Percentiles rank a stretch among this genome's conserved stretches.
Conservation (phyloP, 257 asterid species). For the Jacaranda copaia region DNA sequence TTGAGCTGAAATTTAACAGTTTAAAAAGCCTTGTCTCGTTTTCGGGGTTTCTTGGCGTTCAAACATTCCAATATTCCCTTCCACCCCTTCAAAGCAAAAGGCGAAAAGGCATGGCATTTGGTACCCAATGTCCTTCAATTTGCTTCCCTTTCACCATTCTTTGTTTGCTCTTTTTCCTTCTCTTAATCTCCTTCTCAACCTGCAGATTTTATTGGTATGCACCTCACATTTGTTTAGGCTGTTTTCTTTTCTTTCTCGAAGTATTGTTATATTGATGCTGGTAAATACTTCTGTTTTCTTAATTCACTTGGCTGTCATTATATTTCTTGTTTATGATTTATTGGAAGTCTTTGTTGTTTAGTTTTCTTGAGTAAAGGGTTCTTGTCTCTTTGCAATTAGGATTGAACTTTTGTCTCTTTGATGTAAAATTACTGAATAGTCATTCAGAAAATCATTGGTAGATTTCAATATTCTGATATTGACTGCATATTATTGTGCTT, state of each 20-base stretch:
- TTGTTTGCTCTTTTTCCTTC: not conserved
- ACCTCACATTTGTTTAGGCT: not conserved
- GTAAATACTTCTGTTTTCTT: not conserved
- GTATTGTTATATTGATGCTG: not conserved
- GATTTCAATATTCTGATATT: not conserved
- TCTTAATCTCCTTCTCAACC: not conserved
- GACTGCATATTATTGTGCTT: not conserved
- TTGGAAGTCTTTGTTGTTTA: not conserved
- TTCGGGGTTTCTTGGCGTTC: constrained; percentile 48
- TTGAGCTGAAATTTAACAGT: no score
- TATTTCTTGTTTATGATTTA: not conserved
- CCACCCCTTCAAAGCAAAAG: constrained; percentile 35
- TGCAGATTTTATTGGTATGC: not conserved
- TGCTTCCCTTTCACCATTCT: not conserved
- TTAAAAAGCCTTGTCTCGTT: not conserved
- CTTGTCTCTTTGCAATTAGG: no score
- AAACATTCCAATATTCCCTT: constrained; percentile 51
- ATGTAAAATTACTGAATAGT: no score
- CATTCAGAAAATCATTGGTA: not conserved
- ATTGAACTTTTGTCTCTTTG: no score
- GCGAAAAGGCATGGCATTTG: constrained; percentile 25
- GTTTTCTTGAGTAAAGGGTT: no score
- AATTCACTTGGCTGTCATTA: not conserved
- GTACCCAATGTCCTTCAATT: constrained; percentile 29
- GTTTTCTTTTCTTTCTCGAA: not conserved